Evolutionary conservation across 202 grass and related monocot genomes (phyloP).

Genomic region (Cymbopogon flexuosus): DNA sequence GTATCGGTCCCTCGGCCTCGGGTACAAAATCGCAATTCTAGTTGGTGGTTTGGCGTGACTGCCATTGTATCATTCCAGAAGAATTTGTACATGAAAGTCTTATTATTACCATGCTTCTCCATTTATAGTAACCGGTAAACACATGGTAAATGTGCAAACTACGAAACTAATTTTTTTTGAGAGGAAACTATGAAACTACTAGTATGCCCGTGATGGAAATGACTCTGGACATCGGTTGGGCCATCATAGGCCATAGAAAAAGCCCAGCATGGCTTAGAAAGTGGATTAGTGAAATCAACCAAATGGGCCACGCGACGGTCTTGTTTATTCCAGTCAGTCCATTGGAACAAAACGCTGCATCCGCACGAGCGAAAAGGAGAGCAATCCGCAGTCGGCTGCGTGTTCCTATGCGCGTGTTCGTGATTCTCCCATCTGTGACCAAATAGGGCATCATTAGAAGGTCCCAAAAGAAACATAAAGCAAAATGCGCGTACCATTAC

Average conservation of each 20-base stretch:
- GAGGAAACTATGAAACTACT: no score
- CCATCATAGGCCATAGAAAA: neutral
- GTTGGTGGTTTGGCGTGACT: neutral
- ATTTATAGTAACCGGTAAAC: neutral
- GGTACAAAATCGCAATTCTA: neutral
- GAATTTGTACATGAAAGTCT: neutral
- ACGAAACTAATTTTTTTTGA: no score
- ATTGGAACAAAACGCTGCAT: neutral
- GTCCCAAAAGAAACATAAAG: neutral
- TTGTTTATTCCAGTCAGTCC: constrained; percentile 13
- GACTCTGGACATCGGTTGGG: neutral
- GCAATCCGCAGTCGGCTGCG: neutral
- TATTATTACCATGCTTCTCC: neutral
- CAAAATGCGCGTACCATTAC: neutral
- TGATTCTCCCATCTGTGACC: neutral
- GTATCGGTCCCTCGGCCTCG: neutral
- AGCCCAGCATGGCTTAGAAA: neutral
- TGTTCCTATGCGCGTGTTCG: neutral
- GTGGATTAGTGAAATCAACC: constrained; percentile 14
- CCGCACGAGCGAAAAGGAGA: neutral
- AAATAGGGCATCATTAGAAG: neutral
- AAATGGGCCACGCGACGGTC: neutral
- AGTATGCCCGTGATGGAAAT: neutral
- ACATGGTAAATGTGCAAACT: neutral
- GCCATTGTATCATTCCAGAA: neutral